Conservation (phyloP, 495 filamentous ascomycete species). For the Aspergillus heteromorphus region DNA sequence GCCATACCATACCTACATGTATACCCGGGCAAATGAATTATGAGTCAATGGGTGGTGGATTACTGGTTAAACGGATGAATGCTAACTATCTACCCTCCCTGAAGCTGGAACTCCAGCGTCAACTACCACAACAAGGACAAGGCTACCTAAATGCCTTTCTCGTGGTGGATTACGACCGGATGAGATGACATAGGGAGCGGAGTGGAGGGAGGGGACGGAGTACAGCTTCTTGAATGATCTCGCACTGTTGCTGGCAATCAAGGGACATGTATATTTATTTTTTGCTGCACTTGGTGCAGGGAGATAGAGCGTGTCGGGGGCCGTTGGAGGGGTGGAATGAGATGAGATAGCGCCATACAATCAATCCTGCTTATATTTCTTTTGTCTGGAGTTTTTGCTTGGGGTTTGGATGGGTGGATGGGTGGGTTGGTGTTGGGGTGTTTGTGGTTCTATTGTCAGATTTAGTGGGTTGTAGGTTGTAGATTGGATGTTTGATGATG, state of each 20-base stretch:
- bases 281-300: neutral
- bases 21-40: no score
- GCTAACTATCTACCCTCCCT: slow-evolving; percentile 18
- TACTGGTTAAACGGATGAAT: neutral
- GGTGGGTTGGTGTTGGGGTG: neutral
- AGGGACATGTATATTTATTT: slow-evolving; percentile 22
- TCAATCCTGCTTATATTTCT: neutral
- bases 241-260: neutral
- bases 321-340: neutral
- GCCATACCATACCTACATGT: no score
- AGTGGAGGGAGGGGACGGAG: no score
- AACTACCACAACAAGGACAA: slow-evolving; percentile 97
- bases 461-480: no score
- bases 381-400: neutral
- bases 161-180: neutral
- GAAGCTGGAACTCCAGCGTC: slow-evolving; percentile 87
- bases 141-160: slow-evolving; percentile 40
- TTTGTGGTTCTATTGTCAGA: neutral
- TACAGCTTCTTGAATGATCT: neutral
- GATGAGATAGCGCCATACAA: neutral
- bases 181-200: no score
- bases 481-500: no score
- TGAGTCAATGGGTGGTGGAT: no score
- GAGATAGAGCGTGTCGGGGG: neutral
- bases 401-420: neutral